Evolutionary conservation across 2,329 filamentous ascomycete genomes (phyloP).

Genomic region (Alternaria solani): DNA sequence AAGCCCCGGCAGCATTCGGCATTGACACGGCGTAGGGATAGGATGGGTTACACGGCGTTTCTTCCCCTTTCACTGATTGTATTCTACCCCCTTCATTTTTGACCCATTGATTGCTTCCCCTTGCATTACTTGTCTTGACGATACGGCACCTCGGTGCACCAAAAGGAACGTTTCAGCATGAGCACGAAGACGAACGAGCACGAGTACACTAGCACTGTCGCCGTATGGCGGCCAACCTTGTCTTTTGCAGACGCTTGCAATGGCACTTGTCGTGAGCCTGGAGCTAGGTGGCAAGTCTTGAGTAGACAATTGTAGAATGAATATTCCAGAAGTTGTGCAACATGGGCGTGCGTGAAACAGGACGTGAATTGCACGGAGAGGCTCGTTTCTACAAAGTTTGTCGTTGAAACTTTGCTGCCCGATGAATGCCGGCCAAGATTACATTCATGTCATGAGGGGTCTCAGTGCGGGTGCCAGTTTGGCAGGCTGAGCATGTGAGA

Average conservation of each 20-base stretch:
- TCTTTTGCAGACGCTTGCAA: neutral
- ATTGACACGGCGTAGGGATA: constrained; percentile 43
- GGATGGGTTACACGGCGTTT: constrained; percentile 18
- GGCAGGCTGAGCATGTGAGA: neutral
- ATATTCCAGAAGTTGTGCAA: neutral
- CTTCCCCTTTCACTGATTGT: constrained; percentile 16
- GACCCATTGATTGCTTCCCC: constrained; percentile 17
- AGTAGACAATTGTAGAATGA: constrained; percentile 6
- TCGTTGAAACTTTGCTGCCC: too few relatives aligned
- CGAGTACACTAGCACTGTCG: constrained; percentile 14
- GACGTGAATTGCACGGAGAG: neutral
- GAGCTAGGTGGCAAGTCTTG: constrained; percentile 18
- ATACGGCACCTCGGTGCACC: constrained; percentile 23
- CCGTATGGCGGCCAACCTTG: constrained; percentile 4
- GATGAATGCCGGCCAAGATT: constrained; percentile 4
- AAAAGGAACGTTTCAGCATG: constrained; percentile 27
- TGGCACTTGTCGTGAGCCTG: constrained; percentile 23
- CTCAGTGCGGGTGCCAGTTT: neutral
- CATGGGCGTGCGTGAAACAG: constrained; percentile 1
- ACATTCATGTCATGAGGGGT: constrained; percentile 2
- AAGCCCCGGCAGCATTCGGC: constrained; percentile 42
- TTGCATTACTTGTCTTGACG: constrained; percentile 26
- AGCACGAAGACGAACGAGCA: constrained; percentile 10
- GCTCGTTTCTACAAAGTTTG: too few relatives aligned
- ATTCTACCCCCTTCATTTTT: constrained; percentile 21